Conservation (phyloP, 306 rosid species). For the Elaeagnus macrophylla region DNA sequence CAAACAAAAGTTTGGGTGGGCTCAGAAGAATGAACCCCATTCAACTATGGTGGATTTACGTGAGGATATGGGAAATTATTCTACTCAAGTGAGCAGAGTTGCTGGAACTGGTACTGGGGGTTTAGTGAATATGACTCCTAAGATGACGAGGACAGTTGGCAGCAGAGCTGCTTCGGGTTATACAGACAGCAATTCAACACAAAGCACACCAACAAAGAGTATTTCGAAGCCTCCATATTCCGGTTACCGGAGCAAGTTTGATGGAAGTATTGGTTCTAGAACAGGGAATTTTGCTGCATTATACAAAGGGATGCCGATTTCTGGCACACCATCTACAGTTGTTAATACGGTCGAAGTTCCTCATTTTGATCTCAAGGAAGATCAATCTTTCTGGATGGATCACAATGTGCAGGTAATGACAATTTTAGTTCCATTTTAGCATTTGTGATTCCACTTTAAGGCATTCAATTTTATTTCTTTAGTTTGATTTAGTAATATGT, state of each 20-base stretch:
- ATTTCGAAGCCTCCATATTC: constrained; percentile 62
- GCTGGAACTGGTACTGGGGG: constrained; percentile 38
- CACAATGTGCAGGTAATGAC: constrained; percentile 84
- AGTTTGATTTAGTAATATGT: background rate
- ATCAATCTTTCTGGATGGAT: constrained; percentile 90
- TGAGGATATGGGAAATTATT: constrained; percentile 29
- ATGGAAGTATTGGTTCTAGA: constrained; percentile 47
- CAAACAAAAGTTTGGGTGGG: constrained; percentile 58
- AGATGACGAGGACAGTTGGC: constrained; percentile 34
- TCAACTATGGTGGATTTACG: constrained; percentile 21
- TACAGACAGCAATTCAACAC: constrained; percentile 66
- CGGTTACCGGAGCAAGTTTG: constrained; percentile 52
- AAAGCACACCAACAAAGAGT: constrained; percentile 82
- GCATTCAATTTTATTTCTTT: background rate
- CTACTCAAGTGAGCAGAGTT: constrained; percentile 25
- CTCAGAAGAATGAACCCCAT: constrained; percentile 49
- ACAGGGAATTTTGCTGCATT: constrained; percentile 48
- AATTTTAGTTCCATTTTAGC: background rate
- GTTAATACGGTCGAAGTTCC: constrained; percentile 83
- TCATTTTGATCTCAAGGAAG: constrained; percentile 93
- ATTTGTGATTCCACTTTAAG: background rate
- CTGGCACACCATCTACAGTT: constrained; percentile 36
- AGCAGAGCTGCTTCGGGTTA: constrained; percentile 41
- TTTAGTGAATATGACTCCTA: constrained; percentile 50
- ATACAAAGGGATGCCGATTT: constrained; percentile 66